Evolutionary conservation across 805 yeast species (phyloP).

Genomic region (Naumovozyma dairenensis): DNA sequence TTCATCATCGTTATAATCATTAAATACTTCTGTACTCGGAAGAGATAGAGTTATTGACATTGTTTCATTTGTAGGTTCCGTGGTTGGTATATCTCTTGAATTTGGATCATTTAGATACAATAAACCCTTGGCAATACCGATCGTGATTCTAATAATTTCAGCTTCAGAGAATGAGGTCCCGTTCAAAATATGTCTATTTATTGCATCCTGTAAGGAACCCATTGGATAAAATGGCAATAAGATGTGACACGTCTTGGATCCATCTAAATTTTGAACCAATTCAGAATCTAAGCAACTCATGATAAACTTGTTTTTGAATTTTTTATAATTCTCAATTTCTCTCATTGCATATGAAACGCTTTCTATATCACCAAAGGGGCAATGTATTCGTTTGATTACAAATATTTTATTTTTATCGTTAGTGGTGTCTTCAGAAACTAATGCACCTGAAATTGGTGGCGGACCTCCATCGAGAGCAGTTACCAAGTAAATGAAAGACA

Average conservation of each 20-base stretch:
- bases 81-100: conserved; percentile 9
- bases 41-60: no score
- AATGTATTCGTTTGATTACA: conserved; percentile 78
- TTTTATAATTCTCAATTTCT: conserved; percentile 67
- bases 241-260: conserved; percentile 68
- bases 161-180: conserved; percentile 45
- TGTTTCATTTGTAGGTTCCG: no score
- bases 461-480: conserved; percentile 34
- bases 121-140: conserved; percentile 67
- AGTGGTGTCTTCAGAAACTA: conserved; percentile 12
- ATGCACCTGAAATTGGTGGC: background rate
- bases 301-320: conserved; percentile 53
- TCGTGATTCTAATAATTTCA: conserved; percentile 52
- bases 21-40: no score
- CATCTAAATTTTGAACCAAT: conserved; percentile 65
- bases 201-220: conserved; percentile 75
- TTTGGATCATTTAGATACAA: conserved; percentile 52
- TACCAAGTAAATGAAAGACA: conserved; percentile 77
- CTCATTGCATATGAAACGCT: conserved; percentile 63
- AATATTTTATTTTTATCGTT: no score
- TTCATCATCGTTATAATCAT: no score
- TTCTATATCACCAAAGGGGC: conserved; percentile 71
- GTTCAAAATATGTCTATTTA: conserved; percentile 53
- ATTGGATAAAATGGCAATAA: conserved; percentile 66
- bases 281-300: conserved; percentile 62